Percentiles rank a stretch among this genome's conserved stretches.
Evolutionary conservation across 495 filamentous ascomycete species (phyloP).

Genomic region (Penicillium pancosmium): DNA sequence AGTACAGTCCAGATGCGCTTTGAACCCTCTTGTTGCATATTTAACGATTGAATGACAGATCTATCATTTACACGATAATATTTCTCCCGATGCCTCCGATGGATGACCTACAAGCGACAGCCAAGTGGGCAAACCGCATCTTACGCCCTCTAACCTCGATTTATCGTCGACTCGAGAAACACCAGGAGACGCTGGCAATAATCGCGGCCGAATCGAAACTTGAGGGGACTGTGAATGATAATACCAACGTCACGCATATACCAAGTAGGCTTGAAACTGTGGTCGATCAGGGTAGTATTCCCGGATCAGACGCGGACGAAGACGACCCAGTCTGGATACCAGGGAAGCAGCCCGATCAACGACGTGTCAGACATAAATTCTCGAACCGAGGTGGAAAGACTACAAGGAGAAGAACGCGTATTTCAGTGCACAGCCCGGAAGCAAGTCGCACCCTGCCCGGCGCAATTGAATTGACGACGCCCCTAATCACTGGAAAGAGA

Average conservation of each 20-base stretch:
- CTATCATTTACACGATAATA: constrained; percentile 11
- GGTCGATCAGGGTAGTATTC: constrained; percentile 14
- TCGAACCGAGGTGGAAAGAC: constrained; percentile 34
- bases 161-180: constrained; percentile 48
- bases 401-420: constrained; percentile 29
- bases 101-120: constrained; percentile 47
- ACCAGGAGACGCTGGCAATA: constrained; percentile 41
- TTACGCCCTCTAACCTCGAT: constrained; percentile 50
- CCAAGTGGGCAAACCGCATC: constrained; percentile 53
- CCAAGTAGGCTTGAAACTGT: not conserved
- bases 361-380: constrained; percentile 43
- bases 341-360: constrained; percentile 35
- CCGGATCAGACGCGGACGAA: constrained; percentile 42
- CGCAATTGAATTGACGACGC: constrained; percentile 51
- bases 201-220: constrained; percentile 33
- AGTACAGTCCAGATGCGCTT: not conserved
- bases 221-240: constrained; percentile 17
- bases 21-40: not conserved
- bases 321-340: constrained; percentile 51
- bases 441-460: constrained; percentile 42
- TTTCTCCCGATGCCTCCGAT: constrained; percentile 23
- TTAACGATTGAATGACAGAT: constrained; percentile 7
- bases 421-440: constrained; percentile 45
- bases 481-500: constrained; percentile 45
- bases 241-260: constrained; percentile 3